A percentile compares a stretch with the other conserved stretches of the same genome.
Evolutionary conservation across 108 stramenopile species (phyloP).

Genomic region (Chaetoceros tenuissimus): DNA sequence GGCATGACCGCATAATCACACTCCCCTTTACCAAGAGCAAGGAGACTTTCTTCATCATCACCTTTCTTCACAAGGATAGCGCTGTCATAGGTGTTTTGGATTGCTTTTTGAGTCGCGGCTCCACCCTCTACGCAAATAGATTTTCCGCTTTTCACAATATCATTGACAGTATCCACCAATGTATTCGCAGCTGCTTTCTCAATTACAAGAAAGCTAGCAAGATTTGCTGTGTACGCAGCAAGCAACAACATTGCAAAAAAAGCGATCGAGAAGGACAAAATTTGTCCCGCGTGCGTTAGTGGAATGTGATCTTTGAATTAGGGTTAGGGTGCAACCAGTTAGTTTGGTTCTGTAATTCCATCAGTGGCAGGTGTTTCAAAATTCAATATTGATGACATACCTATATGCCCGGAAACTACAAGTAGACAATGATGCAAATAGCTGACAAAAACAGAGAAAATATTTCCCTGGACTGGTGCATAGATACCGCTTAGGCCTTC

Average conservation of each 20-base stretch:
- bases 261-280: slow-evolving; percentile 16
- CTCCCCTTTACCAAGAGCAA: slow-evolving; percentile 8
- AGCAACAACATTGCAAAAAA: slow-evolving; percentile 28
- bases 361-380: no score
- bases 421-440: no score
- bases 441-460: no score
- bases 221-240: slow-evolving; percentile 24
- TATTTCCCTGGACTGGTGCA: no score
- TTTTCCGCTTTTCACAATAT: slow-evolving; percentile 6
- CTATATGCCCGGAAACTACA: no score
- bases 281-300: no score
- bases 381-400: no score
- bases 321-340: no score
- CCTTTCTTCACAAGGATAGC: slow-evolving; percentile 9
- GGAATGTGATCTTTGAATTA: no score
- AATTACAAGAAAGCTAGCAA: slow-evolving; percentile 18
- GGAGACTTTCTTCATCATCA: slow-evolving; percentile 4
- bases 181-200: slow-evolving; percentile 1
- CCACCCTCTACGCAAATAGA: slow-evolving; percentile 14
- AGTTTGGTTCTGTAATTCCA: no score
- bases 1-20: slow-evolving; percentile 16
- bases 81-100: slow-evolving; percentile 11
- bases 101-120: neutral
- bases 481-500: slow-evolving; percentile 9
- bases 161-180: slow-evolving; percentile 14